Evolutionary conservation across 2,329 filamentous ascomycete genomes (phyloP).

Genomic region (Fonsecaea nubica): DNA sequence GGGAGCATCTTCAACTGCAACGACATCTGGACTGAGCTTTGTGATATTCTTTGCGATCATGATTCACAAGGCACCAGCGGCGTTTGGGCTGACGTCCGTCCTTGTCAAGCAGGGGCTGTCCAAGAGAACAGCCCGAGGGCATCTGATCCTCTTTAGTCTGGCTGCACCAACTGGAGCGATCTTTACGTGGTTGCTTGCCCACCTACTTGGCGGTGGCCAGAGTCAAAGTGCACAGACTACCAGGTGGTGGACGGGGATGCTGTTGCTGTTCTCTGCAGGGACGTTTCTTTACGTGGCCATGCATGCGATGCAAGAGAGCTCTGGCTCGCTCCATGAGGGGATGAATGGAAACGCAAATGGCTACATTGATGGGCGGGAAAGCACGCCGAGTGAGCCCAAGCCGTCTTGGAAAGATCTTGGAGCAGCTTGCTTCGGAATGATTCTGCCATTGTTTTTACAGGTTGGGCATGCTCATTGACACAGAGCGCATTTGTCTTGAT

Average conservation of each 20-base stretch:
- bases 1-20: constrained; percentile 81
- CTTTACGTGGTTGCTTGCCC: constrained; percentile 79
- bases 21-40: constrained; percentile 77
- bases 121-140: constrained; percentile 81
- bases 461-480: constrained; percentile 55
- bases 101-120: constrained; percentile 88
- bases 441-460: constrained; percentile 55
- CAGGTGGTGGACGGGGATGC: constrained; percentile 88
- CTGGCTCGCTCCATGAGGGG: constrained; percentile 47
- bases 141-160: constrained; percentile 88
- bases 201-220: constrained; percentile 65
- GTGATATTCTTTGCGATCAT: constrained; percentile 97
- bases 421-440: constrained; percentile 56
- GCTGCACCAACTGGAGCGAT: constrained; percentile 88
- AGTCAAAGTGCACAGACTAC: constrained; percentile 65
- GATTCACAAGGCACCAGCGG: constrained; percentile 95
- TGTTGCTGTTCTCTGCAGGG: constrained; percentile 92
- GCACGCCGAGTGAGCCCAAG: constrained; percentile 42
- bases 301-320: constrained; percentile 89
- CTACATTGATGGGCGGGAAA: constrained; percentile 49
- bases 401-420: constrained; percentile 54
- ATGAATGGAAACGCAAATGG: constrained; percentile 51
- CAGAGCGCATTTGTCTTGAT: background rate
- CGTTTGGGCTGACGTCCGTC: constrained; percentile 90
- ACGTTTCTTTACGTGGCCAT: constrained; percentile 99